phyloP scores from a whole-genome alignment of 768 basidiomycete species.

The Leccinellum albellum region DNA sequence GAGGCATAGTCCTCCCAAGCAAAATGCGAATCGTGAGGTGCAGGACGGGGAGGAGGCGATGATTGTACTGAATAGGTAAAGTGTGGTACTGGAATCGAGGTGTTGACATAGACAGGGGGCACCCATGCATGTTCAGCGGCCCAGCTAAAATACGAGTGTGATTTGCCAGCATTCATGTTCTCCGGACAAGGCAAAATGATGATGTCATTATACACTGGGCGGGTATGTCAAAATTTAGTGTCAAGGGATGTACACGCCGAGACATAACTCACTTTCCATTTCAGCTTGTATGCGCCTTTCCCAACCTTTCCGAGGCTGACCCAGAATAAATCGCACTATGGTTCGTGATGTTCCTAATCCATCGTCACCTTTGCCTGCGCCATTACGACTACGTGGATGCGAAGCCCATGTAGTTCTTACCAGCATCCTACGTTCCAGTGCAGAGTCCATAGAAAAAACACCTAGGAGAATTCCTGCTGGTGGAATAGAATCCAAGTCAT shows the following conservation, averaged over 20 bases:
- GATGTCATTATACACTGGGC: constrained; percentile 80
- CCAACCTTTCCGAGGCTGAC: constrained; percentile 76
- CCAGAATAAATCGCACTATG: constrained; percentile 85
- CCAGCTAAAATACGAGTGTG: constrained; percentile 90
- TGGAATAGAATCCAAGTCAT: constrained; percentile 64
- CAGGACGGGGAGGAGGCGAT: constrained; percentile 53
- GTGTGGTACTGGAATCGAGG: constrained; percentile 37
- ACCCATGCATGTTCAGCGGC: constrained; percentile 89
- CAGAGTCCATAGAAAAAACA: constrained; percentile 85
- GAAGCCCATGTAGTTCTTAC: constrained; percentile 88
- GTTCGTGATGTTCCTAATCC: constrained; percentile 78
- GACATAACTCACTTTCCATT: constrained; percentile 72
- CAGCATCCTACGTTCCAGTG: constrained; percentile 79
- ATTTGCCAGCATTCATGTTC: constrained; percentile 97
- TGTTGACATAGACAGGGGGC: constrained; percentile 63
- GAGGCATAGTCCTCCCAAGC: constrained; percentile 49
- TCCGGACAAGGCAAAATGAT: constrained; percentile 79
- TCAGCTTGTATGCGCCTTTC: constrained; percentile 79
- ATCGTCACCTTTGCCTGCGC: constrained; percentile 65
- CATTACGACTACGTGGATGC: constrained; percentile 73
- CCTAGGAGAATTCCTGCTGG: constrained; percentile 88
- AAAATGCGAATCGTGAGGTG: constrained; percentile 66
- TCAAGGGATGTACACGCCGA: background rate
- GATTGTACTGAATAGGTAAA: constrained; percentile 69
- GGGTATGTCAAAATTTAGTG: constrained; percentile 3